These are phyloP conservation scores for Ramaria rubella DNA, from an alignment of 768 basidiomycete genomes.

Conservation along the genomic window DNA sequence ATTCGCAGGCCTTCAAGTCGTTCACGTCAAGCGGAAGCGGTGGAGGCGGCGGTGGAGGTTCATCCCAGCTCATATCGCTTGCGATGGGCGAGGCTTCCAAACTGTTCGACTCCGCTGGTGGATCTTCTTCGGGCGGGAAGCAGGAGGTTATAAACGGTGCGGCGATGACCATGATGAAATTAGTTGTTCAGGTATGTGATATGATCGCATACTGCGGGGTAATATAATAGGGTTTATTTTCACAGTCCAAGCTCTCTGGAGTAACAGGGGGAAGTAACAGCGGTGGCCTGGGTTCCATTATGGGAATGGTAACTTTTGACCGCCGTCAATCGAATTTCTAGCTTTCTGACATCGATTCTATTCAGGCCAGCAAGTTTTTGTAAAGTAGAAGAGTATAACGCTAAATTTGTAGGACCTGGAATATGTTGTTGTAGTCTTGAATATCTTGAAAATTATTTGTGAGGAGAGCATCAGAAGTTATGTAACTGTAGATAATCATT, in stretches of 20 bases:
- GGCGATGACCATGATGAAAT: constrained; percentile 80
- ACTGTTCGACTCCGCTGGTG: constrained; percentile 65
- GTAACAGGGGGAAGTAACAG: constrained; percentile 57
- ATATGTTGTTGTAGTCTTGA: neutral
- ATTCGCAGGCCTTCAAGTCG: constrained; percentile 50
- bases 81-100: constrained; percentile 81
- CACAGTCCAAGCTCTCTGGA: constrained; percentile 45
- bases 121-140: constrained; percentile 58
- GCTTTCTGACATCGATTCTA: neutral
- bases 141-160: constrained; percentile 84
- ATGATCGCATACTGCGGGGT: neutral
- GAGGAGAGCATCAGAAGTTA: too few species aligned
- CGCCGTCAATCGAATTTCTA: neutral
- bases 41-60: constrained; percentile 36
- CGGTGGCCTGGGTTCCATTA: constrained; percentile 57
- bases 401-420: neutral
- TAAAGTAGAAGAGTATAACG: neutral
- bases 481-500: too few species aligned
- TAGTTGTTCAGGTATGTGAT: constrained; percentile 42
- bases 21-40: constrained; percentile 50
- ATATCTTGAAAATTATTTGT: neutral
- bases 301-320: constrained; percentile 48
- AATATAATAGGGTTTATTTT: neutral
- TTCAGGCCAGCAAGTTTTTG: constrained; percentile 10
- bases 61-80: constrained; percentile 69